Evolutionary conservation across 768 basidiomycete species (phyloP).

Genomic region (Sarcomyxa edulis): DNA sequence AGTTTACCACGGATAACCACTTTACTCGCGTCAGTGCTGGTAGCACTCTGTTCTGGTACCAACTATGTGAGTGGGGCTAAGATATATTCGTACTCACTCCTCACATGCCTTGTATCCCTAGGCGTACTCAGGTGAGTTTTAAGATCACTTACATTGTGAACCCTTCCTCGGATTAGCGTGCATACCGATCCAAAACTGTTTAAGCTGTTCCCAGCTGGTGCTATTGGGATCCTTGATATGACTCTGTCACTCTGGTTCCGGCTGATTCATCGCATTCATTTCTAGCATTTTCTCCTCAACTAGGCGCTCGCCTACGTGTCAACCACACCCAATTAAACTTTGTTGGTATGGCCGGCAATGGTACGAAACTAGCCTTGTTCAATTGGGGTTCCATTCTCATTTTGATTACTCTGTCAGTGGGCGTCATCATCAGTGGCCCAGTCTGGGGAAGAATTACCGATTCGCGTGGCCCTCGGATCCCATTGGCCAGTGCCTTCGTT

Average conservation of each 20-base stretch:
- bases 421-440: constrained; percentile 73
- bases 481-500: constrained; percentile 53
- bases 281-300: constrained; percentile 81
- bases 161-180: constrained; percentile 3
- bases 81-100: constrained; percentile 2
- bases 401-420: constrained; percentile 34
- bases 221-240: too few species aligned
- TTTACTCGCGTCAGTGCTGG: constrained; percentile 51
- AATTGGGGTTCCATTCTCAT: too few species aligned
- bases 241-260: not conserved
- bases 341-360: constrained; percentile 74
- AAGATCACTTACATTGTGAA: constrained; percentile 9
- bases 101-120: constrained; percentile 10
- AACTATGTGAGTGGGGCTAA: constrained; percentile 59
- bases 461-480: constrained; percentile 61
- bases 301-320: constrained; percentile 70
- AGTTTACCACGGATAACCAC: constrained; percentile 39
- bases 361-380: too few species aligned
- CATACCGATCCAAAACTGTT: constrained; percentile 13
- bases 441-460: constrained; percentile 81
- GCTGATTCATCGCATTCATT: too few species aligned
- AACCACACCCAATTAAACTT: constrained; percentile 80
- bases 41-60: constrained; percentile 62
- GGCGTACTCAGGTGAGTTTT: constrained; percentile 37
- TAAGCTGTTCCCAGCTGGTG: not conserved